Evolutionary conservation across 495 filamentous ascomycete genomes (phyloP).

Genomic region (Hyaloscypha hepaticicola): DNA sequence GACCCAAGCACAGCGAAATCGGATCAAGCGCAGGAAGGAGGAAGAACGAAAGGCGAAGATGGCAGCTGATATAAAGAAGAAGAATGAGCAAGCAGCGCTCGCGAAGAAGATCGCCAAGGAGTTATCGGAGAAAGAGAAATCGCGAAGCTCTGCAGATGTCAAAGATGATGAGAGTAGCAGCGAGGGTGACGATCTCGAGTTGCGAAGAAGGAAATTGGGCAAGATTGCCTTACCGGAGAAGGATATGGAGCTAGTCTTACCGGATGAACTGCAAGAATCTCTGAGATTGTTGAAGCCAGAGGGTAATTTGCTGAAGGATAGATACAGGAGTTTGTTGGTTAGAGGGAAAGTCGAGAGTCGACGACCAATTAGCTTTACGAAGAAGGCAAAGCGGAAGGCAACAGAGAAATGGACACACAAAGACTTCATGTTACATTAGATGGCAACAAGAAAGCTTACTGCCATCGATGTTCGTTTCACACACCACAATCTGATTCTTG

Average conservation of each 20-base stretch:
- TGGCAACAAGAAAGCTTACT: not conserved
- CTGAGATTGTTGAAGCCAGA: conserved; percentile 87
- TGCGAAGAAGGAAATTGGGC: conserved; percentile 75
- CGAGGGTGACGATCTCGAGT: conserved; percentile 57
- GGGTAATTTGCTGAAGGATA: conserved; percentile 86
- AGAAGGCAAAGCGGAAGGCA: conserved; percentile 70
- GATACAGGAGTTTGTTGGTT: conserved; percentile 85
- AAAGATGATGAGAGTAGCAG: conserved; percentile 34
- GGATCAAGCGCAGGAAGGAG: conserved; percentile 81
- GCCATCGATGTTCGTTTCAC: not conserved
- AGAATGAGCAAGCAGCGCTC: conserved; percentile 62
- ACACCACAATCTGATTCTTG: too few species aligned
- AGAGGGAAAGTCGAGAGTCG: conserved; percentile 85
- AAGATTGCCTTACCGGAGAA: conserved; percentile 75
- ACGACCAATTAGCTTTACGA: conserved; percentile 70
- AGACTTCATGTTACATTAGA: conserved; percentile 67
- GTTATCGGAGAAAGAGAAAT: conserved; percentile 56
- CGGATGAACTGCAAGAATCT: conserved; percentile 92
- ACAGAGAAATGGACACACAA: conserved; percentile 98
- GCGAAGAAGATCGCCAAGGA: conserved; percentile 64
- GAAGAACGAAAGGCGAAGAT: conserved; percentile 69
- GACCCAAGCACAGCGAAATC: conserved; percentile 82
- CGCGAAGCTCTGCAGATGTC: conserved; percentile 34
- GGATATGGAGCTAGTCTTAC: conserved; percentile 82
- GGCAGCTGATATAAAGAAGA: conserved; percentile 69